These are phyloP conservation scores for Metschnikowia koreensis DNA, from an alignment of 805 yeast genomes.

Conservation along the genomic window DNA sequence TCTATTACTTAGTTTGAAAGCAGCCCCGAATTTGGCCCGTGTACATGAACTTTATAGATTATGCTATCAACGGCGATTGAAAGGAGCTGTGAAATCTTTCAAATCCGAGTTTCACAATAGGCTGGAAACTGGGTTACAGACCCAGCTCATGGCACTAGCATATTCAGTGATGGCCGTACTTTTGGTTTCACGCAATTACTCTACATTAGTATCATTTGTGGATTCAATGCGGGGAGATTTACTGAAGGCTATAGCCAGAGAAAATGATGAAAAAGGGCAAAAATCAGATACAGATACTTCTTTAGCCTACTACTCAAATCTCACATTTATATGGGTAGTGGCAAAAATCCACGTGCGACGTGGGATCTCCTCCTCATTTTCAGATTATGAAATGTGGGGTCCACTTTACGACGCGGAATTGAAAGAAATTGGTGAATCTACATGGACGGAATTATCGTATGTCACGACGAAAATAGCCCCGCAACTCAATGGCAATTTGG, in stretches of 20 bases:
- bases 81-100: conserved; percentile 9
- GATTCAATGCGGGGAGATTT: conserved; percentile 19
- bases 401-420: conserved; percentile 1
- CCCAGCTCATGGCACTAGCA: conserved; percentile 29
- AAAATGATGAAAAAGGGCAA: background rate
- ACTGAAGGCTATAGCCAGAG: background rate
- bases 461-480: conserved; percentile 1
- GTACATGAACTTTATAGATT: conserved; percentile 46
- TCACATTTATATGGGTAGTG: conserved; percentile 21
- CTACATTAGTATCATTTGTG: conserved; percentile 28
- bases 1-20: conserved; percentile 40
- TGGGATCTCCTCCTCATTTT: background rate
- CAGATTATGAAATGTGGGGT: conserved; percentile 4
- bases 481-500: background rate
- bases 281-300: background rate
- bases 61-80: conserved; percentile 36
- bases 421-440: background rate
- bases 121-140: conserved; percentile 10
- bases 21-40: conserved; percentile 40
- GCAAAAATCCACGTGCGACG: conserved; percentile 10
- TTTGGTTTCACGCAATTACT: conserved; percentile 29
- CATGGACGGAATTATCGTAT: conserved; percentile 4
- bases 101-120: background rate
- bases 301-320: conserved; percentile 20
- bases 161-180: conserved; percentile 33